These are phyloP conservation scores for Xanthoconium separans DNA, from an alignment of 1,284 basidiomycete genomes.

Conservation along the genomic window DNA sequence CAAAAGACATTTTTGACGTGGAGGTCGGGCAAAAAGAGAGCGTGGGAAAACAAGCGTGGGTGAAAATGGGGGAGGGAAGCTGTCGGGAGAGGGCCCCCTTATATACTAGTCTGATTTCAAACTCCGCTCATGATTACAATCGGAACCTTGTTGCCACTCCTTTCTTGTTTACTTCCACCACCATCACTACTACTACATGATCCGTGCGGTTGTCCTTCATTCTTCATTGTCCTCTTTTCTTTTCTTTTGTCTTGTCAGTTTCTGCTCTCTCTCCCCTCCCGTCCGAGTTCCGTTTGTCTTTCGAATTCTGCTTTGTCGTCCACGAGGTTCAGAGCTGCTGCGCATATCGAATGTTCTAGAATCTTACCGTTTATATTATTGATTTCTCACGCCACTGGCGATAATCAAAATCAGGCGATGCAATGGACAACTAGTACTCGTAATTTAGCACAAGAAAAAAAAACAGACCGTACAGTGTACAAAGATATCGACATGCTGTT, in stretches of 20 bases:
- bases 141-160: constrained; percentile 4
- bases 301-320: background rate
- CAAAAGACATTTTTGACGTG: constrained; percentile 57
- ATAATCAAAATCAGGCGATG: background rate
- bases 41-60: constrained; percentile 34
- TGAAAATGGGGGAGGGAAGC: constrained; percentile 18
- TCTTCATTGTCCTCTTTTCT: background rate
- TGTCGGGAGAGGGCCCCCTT: constrained; percentile 15
- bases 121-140: constrained; percentile 32
- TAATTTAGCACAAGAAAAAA: constrained; percentile 2
- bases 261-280: too few relatives aligned
- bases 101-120: constrained; percentile 31
- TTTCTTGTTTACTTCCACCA: constrained; percentile 30
- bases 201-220: constrained; percentile 9
- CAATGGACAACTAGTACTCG: background rate
- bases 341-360: constrained; percentile 27
- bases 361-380: constrained; percentile 14
- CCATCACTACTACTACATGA: constrained; percentile 2
- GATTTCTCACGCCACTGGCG: constrained; percentile 9
- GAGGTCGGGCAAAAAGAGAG: constrained; percentile 18
- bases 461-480: background rate
- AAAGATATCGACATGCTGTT: constrained; percentile 11
- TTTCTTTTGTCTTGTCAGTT: too few relatives aligned
- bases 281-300: background rate
- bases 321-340: background rate